These are phyloP conservation scores for Coprinopsis sp. DNA, from an alignment of 768 basidiomycete genomes.

Conservation along the genomic window DNA sequence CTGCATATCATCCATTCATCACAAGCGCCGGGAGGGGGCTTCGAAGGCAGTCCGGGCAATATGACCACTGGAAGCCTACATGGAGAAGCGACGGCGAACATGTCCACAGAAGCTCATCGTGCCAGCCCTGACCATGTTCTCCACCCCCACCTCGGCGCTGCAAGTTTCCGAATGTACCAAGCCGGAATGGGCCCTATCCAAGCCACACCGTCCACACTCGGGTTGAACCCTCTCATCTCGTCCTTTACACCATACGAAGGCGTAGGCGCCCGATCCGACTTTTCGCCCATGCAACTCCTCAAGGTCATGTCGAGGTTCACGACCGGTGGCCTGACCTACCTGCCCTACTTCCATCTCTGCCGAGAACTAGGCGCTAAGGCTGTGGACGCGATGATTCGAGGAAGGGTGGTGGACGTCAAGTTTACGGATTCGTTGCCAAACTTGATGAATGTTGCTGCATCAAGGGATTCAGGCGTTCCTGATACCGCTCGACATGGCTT, in stretches of 20 bases:
- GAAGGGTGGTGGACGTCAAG: slow-evolving; percentile 66
- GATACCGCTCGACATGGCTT: background rate
- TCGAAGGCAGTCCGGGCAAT: slow-evolving; percentile 18
- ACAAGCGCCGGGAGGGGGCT: slow-evolving; percentile 40
- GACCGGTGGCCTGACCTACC: slow-evolving; percentile 53
- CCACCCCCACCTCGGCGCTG: slow-evolving; percentile 55
- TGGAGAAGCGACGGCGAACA: slow-evolving; percentile 4
- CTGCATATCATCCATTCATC: slow-evolving; percentile 85
- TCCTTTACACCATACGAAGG: slow-evolving; percentile 10
- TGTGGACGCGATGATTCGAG: slow-evolving; percentile 82
- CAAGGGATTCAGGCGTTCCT: background rate
- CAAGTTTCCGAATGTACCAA: slow-evolving; percentile 59
- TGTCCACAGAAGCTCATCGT: slow-evolving; percentile 17
- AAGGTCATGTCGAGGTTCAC: slow-evolving; percentile 79
- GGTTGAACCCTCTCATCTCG: slow-evolving; percentile 8
- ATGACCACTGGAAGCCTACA: slow-evolving; percentile 14
- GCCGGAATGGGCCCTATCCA: slow-evolving; percentile 31
- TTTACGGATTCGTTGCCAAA: slow-evolving; percentile 53
- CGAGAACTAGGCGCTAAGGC: slow-evolving; percentile 79
- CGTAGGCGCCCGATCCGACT: slow-evolving; percentile 36
- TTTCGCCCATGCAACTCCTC: slow-evolving; percentile 74
- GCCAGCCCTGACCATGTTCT: slow-evolving; percentile 42
- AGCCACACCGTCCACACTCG: slow-evolving; percentile 7
- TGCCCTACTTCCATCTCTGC: slow-evolving; percentile 79
- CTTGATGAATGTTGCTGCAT: slow-evolving; percentile 3